phyloP scores from a whole-genome alignment of 768 basidiomycete species.

The Phaeolepiota aurea region DNA sequence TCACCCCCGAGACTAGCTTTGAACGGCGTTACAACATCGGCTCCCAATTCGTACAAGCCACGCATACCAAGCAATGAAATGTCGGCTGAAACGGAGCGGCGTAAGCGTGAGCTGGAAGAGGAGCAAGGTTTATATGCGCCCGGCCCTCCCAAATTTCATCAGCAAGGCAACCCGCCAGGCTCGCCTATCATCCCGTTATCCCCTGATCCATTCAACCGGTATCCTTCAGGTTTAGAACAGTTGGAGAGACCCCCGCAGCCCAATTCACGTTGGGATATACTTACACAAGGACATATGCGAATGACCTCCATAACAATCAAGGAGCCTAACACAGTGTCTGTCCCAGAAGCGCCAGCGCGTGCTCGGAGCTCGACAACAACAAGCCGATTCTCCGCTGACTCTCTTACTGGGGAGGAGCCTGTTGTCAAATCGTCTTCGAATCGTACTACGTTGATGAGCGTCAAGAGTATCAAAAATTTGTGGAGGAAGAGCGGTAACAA shows the following conservation, averaged over 20 bases:
- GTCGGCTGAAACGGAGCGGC: slow-evolving; percentile 37
- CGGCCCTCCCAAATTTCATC: slow-evolving; percentile 17
- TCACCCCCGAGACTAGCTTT: slow-evolving; percentile 58
- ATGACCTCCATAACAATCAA: slow-evolving; percentile 5
- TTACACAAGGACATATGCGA: slow-evolving; percentile 12
- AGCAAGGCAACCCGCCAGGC: slow-evolving; percentile 16
- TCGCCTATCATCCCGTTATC: slow-evolving; percentile 76
- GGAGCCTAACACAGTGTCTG: slow-evolving; percentile 8
- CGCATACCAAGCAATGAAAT: slow-evolving; percentile 16
- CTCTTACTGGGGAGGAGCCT: slow-evolving; percentile 33
- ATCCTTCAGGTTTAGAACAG: slow-evolving; percentile 38
- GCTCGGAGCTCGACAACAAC: slow-evolving; percentile 21
- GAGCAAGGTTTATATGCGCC: slow-evolving; percentile 39
- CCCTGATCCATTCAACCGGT: slow-evolving; percentile 76
- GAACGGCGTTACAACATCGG: slow-evolving; percentile 59
- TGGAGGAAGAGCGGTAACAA: slow-evolving; percentile 71
- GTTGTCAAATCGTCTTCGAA: slow-evolving; percentile 22
- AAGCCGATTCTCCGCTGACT: slow-evolving; percentile 77
- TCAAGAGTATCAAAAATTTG: slow-evolving; percentile 65
- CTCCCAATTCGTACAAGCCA: slow-evolving; percentile 37
- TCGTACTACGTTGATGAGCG: slow-evolving; percentile 55
- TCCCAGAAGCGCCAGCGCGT: slow-evolving; percentile 4
- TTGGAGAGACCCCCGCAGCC: slow-evolving; percentile 15
- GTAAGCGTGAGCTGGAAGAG: slow-evolving; percentile 43
- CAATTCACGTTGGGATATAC: slow-evolving; percentile 36